Base-by-base conservation (phyloP, 2,329 filamentous ascomycete genomes). In the Alternaria ventricosa region DNA sequence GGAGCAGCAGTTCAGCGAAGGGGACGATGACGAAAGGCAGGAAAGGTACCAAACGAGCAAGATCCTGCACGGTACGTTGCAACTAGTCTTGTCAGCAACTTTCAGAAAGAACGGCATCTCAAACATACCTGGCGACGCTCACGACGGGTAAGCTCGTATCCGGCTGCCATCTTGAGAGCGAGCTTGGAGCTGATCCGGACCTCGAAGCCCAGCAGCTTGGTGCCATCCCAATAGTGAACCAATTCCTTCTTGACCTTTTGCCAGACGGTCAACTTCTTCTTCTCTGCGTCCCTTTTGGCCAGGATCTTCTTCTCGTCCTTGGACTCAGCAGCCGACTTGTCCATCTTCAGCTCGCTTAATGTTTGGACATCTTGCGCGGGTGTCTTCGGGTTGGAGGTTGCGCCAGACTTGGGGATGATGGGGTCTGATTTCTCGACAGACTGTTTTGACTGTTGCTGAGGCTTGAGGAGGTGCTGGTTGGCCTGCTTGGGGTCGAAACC, bases 151-250 rank as follows among this genome's bases (percentile, higher is more conserved):
- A 99, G 88, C 82, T 99, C 96, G 82, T 99, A 99, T 8, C 96
- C 96, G 63, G 93, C 94, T 13, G 94, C 94, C 96, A 99, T 99
- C 85, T 97, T 98, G 80, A 97, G 81, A 6, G 94, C 96, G 70
- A 99, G 84, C 67, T 91, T 91, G 65, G 92, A 93, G 80, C 95
- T 98, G 79, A 99, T 99, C 81, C 86, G 93, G 78, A 98, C 90
- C 82, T 99, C 96, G 2, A 93, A 92, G 22, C 91, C 94, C 71
- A 99, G 85, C 75, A 99, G 86, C 82, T 99, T 99, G 27, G 94
- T 98, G 64, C 96, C 96, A 82, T 99, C 96, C 95, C 96, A 98
- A 84, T 99, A 99, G 81, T 99, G 96, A 66, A 90, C 89, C 13
- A 86, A 87, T 82, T 99, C 96, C 80, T 96, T 94, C 87, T 97